These are phyloP conservation scores for Tylopilus felleus DNA, from an alignment of 768 basidiomycete species.

Conservation along the genomic window DNA sequence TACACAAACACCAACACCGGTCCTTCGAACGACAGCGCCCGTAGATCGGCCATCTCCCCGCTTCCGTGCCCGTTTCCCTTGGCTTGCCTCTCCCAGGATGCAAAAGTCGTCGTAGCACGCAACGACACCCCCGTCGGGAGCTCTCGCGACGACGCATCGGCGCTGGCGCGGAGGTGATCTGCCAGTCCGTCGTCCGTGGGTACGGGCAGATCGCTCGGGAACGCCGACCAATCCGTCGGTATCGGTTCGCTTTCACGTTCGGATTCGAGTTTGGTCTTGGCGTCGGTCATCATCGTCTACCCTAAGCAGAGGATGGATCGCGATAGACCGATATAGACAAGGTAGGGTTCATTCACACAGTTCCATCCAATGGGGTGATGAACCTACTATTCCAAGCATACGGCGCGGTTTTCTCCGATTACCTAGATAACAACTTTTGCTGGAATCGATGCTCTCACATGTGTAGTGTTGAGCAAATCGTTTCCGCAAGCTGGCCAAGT, in stretches of 20 bases:
- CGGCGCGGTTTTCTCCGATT: too few relatives aligned
- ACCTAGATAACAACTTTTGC: too few relatives aligned
- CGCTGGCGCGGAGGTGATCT: constrained; percentile 6
- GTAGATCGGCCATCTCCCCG: constrained; percentile 10
- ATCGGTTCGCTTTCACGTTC: background rate
- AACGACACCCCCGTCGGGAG: constrained; percentile 9
- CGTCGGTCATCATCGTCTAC: background rate
- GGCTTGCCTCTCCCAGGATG: background rate
- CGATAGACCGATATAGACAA: background rate
- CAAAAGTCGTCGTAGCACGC: background rate
- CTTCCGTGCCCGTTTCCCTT: background rate
- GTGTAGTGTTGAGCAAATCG: too few relatives aligned
- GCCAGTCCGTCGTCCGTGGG: constrained; percentile 13
- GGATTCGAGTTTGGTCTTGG: background rate
- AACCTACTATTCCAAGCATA: too few relatives aligned
- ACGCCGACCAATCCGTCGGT: constrained; percentile 7
- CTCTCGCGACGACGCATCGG: background rate
- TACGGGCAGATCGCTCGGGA: constrained; percentile 13
- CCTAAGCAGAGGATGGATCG: too few relatives aligned
- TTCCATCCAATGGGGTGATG: background rate
- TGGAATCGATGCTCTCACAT: too few relatives aligned
- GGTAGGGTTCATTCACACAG: background rate
- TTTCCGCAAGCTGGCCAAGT: too few relatives aligned
- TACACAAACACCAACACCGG: constrained; percentile 25
- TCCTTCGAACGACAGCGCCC: constrained; percentile 10